Evolutionary conservation across 495 filamentous ascomycete species (phyloP).

Genomic region (Evansstolkia leycettana): DNA sequence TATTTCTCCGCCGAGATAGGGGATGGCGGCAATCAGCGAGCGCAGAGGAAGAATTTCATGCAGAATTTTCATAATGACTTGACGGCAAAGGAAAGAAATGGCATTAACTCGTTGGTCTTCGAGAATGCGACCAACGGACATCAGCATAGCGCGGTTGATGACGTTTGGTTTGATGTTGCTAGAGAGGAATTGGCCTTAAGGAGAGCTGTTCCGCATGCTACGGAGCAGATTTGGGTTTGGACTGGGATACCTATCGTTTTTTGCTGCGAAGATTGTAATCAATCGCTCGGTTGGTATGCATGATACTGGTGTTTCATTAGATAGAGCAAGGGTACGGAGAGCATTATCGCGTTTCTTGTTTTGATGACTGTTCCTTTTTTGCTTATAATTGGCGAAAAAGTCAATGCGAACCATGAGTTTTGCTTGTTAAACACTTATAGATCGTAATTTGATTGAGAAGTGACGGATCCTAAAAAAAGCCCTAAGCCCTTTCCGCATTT

Average conservation of each 20-base stretch:
- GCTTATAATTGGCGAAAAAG: too few relatives aligned
- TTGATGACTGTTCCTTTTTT: too few relatives aligned
- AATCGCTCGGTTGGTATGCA: slow-evolving; percentile 22
- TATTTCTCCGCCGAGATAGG: slow-evolving; percentile 37
- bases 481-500: background rate
- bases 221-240: slow-evolving; percentile 21
- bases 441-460: too few relatives aligned
- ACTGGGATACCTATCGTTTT: slow-evolving; percentile 25
- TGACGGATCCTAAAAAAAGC: too few relatives aligned
- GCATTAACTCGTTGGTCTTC: slow-evolving; percentile 29
- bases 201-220: slow-evolving; percentile 18
- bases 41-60: slow-evolving; percentile 36
- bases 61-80: slow-evolving; percentile 31
- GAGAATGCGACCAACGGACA: slow-evolving; percentile 18
- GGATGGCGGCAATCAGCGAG: slow-evolving; percentile 28
- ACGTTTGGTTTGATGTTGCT: slow-evolving; percentile 33
- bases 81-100: slow-evolving; percentile 22
- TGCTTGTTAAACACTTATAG: too few relatives aligned
- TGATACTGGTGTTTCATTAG: slow-evolving; percentile 6
- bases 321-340: background rate
- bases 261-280: slow-evolving; percentile 22
- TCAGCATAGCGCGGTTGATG: slow-evolving; percentile 21
- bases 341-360: too few relatives aligned
- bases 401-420: too few relatives aligned
- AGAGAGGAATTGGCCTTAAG: slow-evolving; percentile 19